Percentiles rank a stretch among this genome's conserved stretches.
Evolutionary conservation across 2,329 filamentous ascomycete genomes (phyloP).

Genomic region (Alternaria sp.): DNA sequence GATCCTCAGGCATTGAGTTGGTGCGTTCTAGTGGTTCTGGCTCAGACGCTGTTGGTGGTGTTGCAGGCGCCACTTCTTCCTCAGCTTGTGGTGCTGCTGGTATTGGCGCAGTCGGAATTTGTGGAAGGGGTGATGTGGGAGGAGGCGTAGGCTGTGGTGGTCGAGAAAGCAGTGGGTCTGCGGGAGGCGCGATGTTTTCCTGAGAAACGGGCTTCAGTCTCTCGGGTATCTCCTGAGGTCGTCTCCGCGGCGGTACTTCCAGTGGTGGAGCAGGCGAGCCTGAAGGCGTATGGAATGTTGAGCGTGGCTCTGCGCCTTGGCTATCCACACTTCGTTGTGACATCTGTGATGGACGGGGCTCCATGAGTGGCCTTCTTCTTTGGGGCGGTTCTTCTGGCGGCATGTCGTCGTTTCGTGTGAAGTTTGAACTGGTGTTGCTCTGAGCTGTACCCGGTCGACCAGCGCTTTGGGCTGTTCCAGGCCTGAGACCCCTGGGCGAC

Average conservation of each 20-base stretch:
- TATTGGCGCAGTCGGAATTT: slow-evolving; percentile 23
- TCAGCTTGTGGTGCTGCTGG: slow-evolving; percentile 11
- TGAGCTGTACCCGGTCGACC: slow-evolving; percentile 45
- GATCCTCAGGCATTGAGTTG: slow-evolving; percentile 52
- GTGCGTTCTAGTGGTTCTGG: slow-evolving; percentile 45
- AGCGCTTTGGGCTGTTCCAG: slow-evolving; percentile 42
- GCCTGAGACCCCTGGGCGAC: slow-evolving; percentile 43
- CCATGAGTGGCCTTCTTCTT: slow-evolving; percentile 71
- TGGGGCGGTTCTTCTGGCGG: slow-evolving; percentile 57
- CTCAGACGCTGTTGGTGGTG: slow-evolving; percentile 14
- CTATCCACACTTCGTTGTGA: slow-evolving; percentile 36
- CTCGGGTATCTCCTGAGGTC: slow-evolving; percentile 39
- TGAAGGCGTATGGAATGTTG: slow-evolving; percentile 32
- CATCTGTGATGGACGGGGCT: slow-evolving; percentile 48
- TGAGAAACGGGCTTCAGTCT: slow-evolving; percentile 28
- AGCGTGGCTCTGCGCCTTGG: slow-evolving; percentile 25
- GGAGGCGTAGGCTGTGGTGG: slow-evolving; percentile 28
- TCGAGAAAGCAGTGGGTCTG: slow-evolving; percentile 13
- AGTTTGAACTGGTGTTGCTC: slow-evolving; percentile 42
- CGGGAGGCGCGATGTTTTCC: slow-evolving; percentile 10
- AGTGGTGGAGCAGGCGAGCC: slow-evolving; percentile 32
- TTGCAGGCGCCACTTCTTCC: slow-evolving; percentile 33
- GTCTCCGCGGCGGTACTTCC: slow-evolving; percentile 30
- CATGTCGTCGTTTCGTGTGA: slow-evolving; percentile 37
- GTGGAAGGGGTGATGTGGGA: slow-evolving; percentile 35